These are phyloP conservation scores for Loxodes magnus DNA, from an alignment of 73 alveolate genomes.

Conservation along the genomic window DNA sequence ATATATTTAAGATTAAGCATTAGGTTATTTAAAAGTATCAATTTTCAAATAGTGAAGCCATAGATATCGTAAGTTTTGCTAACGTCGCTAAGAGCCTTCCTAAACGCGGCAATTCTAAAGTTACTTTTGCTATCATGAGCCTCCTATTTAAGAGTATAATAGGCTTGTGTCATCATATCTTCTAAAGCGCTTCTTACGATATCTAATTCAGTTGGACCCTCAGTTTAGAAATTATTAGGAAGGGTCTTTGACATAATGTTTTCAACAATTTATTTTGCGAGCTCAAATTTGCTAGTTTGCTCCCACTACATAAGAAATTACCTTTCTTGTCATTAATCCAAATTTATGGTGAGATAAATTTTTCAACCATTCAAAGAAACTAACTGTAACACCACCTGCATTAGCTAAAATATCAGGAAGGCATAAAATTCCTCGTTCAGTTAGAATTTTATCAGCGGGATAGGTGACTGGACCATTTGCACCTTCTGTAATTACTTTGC, in stretches of 20 bases:
- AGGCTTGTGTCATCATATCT: conserved; percentile 69
- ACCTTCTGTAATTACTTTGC: conserved; percentile 72
- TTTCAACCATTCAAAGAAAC: conserved; percentile 83
- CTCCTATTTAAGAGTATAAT: conserved; percentile 27
- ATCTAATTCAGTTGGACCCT: conserved; percentile 38
- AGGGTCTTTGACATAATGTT: conserved; percentile 29
- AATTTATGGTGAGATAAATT: conserved; percentile 63
- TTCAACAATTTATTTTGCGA: conserved; percentile 20
- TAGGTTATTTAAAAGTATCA: too few relatives aligned
- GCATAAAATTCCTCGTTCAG: conserved; percentile 51
- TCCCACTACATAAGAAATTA: conserved; percentile 48
- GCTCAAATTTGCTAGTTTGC: conserved; percentile 23
- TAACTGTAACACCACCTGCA: conserved; percentile 83
- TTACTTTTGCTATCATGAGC: conserved; percentile 23
- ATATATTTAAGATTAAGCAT: too few relatives aligned
- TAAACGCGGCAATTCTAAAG: conserved; percentile 76
- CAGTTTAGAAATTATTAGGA: conserved; percentile 5
- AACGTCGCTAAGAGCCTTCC: too few relatives aligned
- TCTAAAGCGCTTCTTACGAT: conserved; percentile 78
- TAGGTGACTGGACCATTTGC: conserved; percentile 73
- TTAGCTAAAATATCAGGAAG: conserved; percentile 72
- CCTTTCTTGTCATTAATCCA: conserved; percentile 73
- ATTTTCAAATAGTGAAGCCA: too few relatives aligned
- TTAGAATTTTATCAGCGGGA: conserved; percentile 53
- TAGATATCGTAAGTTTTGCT: too few relatives aligned